Percentiles rank a stretch among this genome's conserved stretches.
Conservation (phyloP, 192 early-diverging fungal genomes). For the Phycomyces nitens region DNA sequence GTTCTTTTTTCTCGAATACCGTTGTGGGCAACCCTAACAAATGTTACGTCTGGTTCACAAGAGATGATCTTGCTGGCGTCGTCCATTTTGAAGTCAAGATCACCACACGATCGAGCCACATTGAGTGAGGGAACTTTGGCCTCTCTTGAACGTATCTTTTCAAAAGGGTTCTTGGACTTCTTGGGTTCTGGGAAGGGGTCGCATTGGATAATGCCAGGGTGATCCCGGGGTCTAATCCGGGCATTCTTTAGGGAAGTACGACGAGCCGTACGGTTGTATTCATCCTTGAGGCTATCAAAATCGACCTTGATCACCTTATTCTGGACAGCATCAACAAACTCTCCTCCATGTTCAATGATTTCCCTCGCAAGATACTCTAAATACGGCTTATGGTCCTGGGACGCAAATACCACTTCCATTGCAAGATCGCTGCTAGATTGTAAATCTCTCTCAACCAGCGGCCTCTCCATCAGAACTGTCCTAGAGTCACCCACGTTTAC, state of each 20-base stretch:
- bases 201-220: constrained; percentile 15
- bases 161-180: not conserved
- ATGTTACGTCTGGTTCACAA: constrained; percentile 53
- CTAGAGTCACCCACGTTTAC: constrained; percentile 58
- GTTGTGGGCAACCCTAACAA: constrained; percentile 38
- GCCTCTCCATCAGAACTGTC: constrained; percentile 38
- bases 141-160: constrained; percentile 7
- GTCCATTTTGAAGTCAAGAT: constrained; percentile 56
- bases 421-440: constrained; percentile 26
- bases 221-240: constrained; percentile 47
- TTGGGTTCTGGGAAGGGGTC: not conserved
- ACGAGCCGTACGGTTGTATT: constrained; percentile 41
- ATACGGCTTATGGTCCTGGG: constrained; percentile 59
- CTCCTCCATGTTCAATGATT: constrained; percentile 54
- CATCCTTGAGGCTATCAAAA: constrained; percentile 39
- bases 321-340: constrained; percentile 55
- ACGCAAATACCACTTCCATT: constrained; percentile 50
- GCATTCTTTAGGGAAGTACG: constrained; percentile 47
- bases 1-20: constrained; percentile 17
- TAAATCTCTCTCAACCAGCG: not conserved
- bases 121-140: constrained; percentile 48
- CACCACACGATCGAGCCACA: constrained; percentile 53
- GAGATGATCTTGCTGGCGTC: constrained; percentile 43
- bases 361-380: constrained; percentile 53
- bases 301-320: constrained; percentile 53